Evolutionary conservation across 441 rosid genomes (phyloP).

Genomic region (Populus tomentosa): DNA sequence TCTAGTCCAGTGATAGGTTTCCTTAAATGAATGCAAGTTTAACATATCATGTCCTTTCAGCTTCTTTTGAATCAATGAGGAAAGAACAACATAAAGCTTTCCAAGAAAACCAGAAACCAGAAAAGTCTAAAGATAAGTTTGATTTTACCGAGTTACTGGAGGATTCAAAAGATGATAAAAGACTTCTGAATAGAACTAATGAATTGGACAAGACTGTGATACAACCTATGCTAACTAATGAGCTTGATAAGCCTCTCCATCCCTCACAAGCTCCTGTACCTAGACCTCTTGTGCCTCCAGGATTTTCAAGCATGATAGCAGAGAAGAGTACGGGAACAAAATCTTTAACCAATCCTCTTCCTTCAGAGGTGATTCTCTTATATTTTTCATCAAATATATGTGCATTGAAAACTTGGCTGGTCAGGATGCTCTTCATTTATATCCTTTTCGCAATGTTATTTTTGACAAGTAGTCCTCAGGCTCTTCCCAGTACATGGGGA

Average conservation of each 20-base stretch:
- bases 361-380: slow-evolving; percentile 48
- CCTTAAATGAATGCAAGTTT: slow-evolving; percentile 10
- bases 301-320: slow-evolving; percentile 53
- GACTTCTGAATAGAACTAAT: slow-evolving; percentile 34
- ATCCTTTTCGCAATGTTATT: background rate
- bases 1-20: slow-evolving; percentile 1
- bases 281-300: slow-evolving; percentile 98
- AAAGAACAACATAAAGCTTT: slow-evolving; percentile 88
- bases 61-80: slow-evolving; percentile 92
- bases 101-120: slow-evolving; percentile 77
- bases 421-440: background rate
- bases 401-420: slow-evolving; percentile 7
- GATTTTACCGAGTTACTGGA: slow-evolving; percentile 59
- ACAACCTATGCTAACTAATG: slow-evolving; percentile 25
- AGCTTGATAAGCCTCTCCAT: slow-evolving; percentile 41
- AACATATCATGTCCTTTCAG: slow-evolving; percentile 36
- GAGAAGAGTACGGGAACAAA: slow-evolving; percentile 56
- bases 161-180: slow-evolving; percentile 60
- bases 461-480: background rate
- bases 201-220: slow-evolving; percentile 36
- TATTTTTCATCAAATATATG: background rate
- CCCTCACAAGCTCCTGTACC: slow-evolving; percentile 53
- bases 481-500: background rate
- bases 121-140: slow-evolving; percentile 54
- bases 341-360: slow-evolving; percentile 33